A percentile compares a stretch with the other conserved stretches of the same genome.
Conservation (phyloP, 306 rosid genomes). For the Fragaria nilgerrensis region DNA sequence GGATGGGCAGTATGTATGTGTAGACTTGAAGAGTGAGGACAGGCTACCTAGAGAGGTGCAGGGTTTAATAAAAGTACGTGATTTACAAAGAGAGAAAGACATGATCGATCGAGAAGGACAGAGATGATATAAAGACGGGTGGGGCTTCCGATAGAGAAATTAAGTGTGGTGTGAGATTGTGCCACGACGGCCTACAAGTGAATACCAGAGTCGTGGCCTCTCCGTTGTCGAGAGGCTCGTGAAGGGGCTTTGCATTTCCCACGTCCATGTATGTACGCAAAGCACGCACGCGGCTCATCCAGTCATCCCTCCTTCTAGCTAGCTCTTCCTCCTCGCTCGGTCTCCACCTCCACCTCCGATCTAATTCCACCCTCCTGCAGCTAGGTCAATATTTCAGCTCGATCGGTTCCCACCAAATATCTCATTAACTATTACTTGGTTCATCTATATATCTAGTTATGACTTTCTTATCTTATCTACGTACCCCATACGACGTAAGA, state of each 20-base stretch:
- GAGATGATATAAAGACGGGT: conserved; percentile 1
- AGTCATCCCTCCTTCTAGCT: neutral
- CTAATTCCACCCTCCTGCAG: neutral
- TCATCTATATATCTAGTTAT: neutral
- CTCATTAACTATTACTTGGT: neutral
- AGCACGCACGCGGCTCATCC: neutral
- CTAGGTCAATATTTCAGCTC: neutral
- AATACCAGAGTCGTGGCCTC: conserved; percentile 55
- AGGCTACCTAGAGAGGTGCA: neutral
- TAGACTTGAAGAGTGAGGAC: neutral
- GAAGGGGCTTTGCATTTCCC: conserved; percentile 45
- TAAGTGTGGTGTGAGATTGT: conserved; percentile 39
- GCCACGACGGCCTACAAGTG: conserved; percentile 46
- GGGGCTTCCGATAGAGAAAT: conserved; percentile 11
- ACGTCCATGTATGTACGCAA: conserved; percentile 25
- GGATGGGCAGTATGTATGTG: neutral
- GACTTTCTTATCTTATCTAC: neutral
- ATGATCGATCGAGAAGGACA: neutral
- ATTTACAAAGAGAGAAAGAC: neutral
- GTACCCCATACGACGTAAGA: neutral
- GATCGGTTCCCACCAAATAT: neutral
- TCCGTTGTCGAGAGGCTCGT: conserved; percentile 34
- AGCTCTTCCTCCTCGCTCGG: neutral
- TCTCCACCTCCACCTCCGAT: neutral
- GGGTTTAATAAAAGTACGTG: neutral